A percentile compares a stretch with the other conserved stretches of the same genome.
phyloP scores from a whole-genome alignment of 495 filamentous ascomycete genomes.

The Rhypophila decipiens region DNA sequence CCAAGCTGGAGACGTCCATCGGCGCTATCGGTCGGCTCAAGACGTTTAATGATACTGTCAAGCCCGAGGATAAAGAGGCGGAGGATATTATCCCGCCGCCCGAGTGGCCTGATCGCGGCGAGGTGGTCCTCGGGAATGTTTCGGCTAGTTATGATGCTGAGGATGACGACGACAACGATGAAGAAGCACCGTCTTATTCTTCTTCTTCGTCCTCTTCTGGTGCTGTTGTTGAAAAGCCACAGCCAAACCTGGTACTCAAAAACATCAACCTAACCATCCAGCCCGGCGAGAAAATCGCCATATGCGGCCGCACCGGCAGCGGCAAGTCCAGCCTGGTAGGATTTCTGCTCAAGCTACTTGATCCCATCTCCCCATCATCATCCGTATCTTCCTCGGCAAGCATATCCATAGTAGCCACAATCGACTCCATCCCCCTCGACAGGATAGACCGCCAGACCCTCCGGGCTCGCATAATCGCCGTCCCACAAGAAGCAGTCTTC shows the following conservation, averaged over 20 bases:
- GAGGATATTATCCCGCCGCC: not conserved
- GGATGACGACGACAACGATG: not conserved
- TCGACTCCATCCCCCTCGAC: constrained; percentile 15
- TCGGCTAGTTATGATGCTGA: constrained; percentile 11
- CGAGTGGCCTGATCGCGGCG: constrained; percentile 11
- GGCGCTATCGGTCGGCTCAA: constrained; percentile 38
- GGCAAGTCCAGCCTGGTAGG: constrained; percentile 81
- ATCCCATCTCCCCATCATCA: constrained; percentile 49
- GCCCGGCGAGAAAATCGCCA: constrained; percentile 1
- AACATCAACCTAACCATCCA: constrained; percentile 1
- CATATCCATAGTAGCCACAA: constrained; percentile 37
- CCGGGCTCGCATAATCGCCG: constrained; percentile 16
- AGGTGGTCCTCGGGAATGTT: not conserved
- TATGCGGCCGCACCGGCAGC: constrained; percentile 5
- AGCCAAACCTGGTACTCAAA: not conserved
- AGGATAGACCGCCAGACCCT: constrained; percentile 11
- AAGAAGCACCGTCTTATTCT: too few relatives aligned
- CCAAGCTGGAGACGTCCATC: constrained; percentile 38
- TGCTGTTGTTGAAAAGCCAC: not conserved
- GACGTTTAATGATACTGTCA: constrained; percentile 18
- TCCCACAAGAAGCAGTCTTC: constrained; percentile 55
- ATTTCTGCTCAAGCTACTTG: constrained; percentile 84
- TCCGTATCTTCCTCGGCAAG: constrained; percentile 20
- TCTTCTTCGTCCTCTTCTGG: too few relatives aligned
- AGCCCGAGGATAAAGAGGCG: not conserved